Evolutionary conservation across 805 yeast species (phyloP), one percentile per base, ranked within the genome.

Genomic region (Metschnikowia santaceciliae): DNA sequence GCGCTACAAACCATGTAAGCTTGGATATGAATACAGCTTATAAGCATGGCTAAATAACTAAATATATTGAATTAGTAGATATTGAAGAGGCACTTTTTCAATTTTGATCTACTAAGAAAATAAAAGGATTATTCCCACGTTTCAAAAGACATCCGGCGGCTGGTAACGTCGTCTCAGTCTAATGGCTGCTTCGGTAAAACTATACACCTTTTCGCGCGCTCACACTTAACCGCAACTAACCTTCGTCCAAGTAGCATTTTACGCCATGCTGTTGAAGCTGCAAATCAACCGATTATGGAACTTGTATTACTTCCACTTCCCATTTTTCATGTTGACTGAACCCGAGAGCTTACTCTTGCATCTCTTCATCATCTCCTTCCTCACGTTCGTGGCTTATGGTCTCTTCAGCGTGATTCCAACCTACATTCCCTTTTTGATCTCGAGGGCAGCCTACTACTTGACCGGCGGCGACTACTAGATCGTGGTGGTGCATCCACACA

Each of bases 261-360:
- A 10, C 32, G 6, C 19, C 39, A 44, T 35, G 26, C 47, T 42
- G 51, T 22, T 50, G 17, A 48, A 46, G 36, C 17, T 38, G 32
- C 38, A 53, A n/a, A 47, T 36, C 42, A 42, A 34, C n/a, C 54
- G 41, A 23, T 23, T 50, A 32, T 57, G 60, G 61, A 53, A 54
- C 42, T 53, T 62, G 38, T 75, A 76, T 63, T 77, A 71, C 63
- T 69, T 69, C 63, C 70, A 70, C 54, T 70, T 78, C 52, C 82
- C 82, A 13, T 71, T 70, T 54, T 71, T 65, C 62, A 78, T 78
- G 81, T 68, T 78, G 67, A 78, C 82, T 22, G 65, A 61, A 42
- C 63, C 68, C 32, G 82, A 78, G 64, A 61, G 72, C 20, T 52
- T 67, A 66, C 47, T 57, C 38, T 51, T 58, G 46, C 60, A 58